Percentiles rank a stretch among this genome's conserved stretches.
Evolutionary conservation across 768 basidiomycete genomes (phyloP).

Genomic region (Candolleomyces efflorescens): DNA sequence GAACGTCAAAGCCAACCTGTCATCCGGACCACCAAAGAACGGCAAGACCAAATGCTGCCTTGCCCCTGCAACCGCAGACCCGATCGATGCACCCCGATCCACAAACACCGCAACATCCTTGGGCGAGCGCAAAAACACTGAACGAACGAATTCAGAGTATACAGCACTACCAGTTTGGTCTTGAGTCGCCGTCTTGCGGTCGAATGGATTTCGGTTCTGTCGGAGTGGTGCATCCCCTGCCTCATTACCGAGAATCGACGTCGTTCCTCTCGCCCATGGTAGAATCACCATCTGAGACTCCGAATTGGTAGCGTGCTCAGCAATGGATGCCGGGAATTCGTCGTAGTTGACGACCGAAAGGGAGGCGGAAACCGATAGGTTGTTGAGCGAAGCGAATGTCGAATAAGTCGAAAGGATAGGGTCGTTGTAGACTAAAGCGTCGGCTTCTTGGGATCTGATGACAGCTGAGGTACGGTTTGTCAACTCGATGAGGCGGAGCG

Average conservation of each 20-base stretch:
- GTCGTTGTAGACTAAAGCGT: conserved; percentile 67
- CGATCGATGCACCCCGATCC: conserved; percentile 55
- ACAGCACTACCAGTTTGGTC: conserved; percentile 52
- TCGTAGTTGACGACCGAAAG: conserved; percentile 73
- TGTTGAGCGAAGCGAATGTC: conserved; percentile 73
- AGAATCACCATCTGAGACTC: conserved; percentile 74
- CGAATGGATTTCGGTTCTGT: conserved; percentile 58
- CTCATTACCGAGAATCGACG: conserved; percentile 18
- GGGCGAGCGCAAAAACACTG: conserved; percentile 68
- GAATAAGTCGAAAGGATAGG: conserved; percentile 69
- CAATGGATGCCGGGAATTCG: conserved; percentile 66
- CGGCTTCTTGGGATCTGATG: conserved; percentile 75
- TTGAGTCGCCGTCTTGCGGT: conserved; percentile 46
- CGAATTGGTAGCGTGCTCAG: conserved; percentile 52
- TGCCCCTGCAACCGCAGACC: conserved; percentile 18
- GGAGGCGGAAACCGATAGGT: conserved; percentile 59
- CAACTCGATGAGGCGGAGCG: conserved; percentile 85
- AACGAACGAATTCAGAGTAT: conserved; percentile 83
- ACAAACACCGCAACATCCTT: conserved; percentile 84
- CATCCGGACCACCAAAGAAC: conserved; percentile 94
- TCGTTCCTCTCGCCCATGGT: conserved; percentile 67
- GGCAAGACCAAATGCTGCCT: conserved; percentile 73
- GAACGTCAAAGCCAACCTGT: conserved; percentile 79
- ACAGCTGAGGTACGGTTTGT: conserved; percentile 86
- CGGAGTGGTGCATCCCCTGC: conserved; percentile 18